Base-by-base conservation (phyloP, 2,329 filamentous ascomycete species). In the Colletotrichum theobromicola region DNA sequence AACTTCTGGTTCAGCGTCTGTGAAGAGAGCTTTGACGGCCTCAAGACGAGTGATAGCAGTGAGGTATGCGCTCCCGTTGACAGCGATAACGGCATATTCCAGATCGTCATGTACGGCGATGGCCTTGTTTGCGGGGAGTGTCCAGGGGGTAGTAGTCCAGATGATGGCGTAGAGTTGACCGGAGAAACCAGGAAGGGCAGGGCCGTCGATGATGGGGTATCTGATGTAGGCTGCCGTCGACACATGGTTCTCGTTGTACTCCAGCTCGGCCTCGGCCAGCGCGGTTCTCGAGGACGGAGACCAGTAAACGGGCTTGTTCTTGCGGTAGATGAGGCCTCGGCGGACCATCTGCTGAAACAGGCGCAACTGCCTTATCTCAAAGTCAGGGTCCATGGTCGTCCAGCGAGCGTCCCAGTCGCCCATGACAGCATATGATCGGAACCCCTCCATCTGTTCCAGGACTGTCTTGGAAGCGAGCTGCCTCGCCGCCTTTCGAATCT, bases 111-210 rank as follows among this genome's bases (percentile, higher is more conserved):
- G 92, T 42, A 98, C 89, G 4, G 95, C 96, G 81, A 99, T 95
- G 1, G 95, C 96, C 81, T 92, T 92, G 82, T 99, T 99, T 3
- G 96, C 96, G 1, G 97, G 96, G 7, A 99, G 87, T 0, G 97
- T 99, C 97, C 97, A 99, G 0, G 97, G 97, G 1, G 97, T 99
- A 0, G 97, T 99, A 3, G 97, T 99, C 97, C 97, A 99, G 66
- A 98, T 94, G n/a, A 97, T 89, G n/a, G 94, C 95, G 81, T 90
- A 93, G 13, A 98, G 81, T 7, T 87, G 85, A 5, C 88, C 87
- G 4, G 79, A 75, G 37, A 81, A 79, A 65, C 86, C 80, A 9
- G 84, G 79, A 61, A 80, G 79, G 28, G 93, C 78, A 28, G 84
- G 80, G 9, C 84, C 80, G 0, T 88, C 85, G 15, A 91, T 82